Conservation (phyloP, 441 rosid species). For the Pelargonium fulgidum region DNA sequence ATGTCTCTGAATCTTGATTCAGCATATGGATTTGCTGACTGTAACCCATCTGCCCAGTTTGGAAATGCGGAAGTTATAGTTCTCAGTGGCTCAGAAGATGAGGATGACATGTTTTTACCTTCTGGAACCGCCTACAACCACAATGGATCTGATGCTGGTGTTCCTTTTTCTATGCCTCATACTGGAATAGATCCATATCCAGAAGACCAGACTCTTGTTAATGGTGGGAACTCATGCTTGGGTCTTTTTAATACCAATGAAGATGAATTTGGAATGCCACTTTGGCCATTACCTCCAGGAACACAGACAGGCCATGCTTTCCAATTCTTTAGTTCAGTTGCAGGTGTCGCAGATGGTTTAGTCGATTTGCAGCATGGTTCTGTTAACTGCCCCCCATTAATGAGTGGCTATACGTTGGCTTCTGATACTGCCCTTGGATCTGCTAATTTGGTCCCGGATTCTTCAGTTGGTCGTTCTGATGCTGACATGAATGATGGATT, state of each 20-base stretch:
- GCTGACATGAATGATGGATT: conserved; percentile 53
- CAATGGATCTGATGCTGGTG: conserved; percentile 46
- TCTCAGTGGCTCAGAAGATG: conserved; percentile 94
- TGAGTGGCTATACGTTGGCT: conserved; percentile 56
- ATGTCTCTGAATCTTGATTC: conserved; percentile 58
- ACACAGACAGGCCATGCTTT: conserved; percentile 52
- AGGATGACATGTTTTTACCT: conserved; percentile 51
- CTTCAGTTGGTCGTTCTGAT: conserved; percentile 48
- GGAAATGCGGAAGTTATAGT: conserved; percentile 70
- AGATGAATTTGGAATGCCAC: conserved; percentile 57
- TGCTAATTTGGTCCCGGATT: conserved; percentile 42
- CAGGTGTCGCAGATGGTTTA: conserved; percentile 49
- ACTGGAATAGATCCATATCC: conserved; percentile 53
- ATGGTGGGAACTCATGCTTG: conserved; percentile 42
- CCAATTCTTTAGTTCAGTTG: conserved; percentile 64
- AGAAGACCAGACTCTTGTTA: conserved; percentile 51
- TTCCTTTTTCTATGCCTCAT: conserved; percentile 50
- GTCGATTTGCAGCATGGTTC: conserved; percentile 55
- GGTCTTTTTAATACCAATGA: conserved; percentile 52
- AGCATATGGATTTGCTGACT: conserved; percentile 44
- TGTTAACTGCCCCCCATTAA: conserved; percentile 45
- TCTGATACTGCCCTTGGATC: conserved; percentile 55
- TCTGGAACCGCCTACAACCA: conserved; percentile 43
- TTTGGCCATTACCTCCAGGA: conserved; percentile 67
- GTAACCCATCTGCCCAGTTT: conserved; percentile 42